These are phyloP conservation scores for Pinus albicaulis DNA, from an alignment of 75 land plant genomes.

Conservation along the genomic window DNA sequence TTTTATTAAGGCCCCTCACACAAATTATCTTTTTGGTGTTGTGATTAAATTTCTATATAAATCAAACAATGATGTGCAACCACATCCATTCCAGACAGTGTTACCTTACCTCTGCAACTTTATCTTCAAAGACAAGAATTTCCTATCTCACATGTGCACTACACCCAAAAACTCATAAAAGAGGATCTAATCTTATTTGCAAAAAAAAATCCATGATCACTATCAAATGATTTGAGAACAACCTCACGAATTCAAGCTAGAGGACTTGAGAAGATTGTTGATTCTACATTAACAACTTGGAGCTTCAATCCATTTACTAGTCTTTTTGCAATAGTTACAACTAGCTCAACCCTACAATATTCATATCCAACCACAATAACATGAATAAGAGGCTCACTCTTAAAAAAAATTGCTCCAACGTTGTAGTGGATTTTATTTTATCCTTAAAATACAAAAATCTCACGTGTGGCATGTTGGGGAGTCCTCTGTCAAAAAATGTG, in stretches of 20 bases:
- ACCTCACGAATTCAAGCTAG: conserved; percentile 89
- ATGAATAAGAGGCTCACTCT: conserved; percentile 29
- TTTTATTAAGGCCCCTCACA: too few species aligned
- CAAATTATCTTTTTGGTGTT: too few species aligned
- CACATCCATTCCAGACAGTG: too few species aligned
- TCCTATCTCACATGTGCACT: too few species aligned
- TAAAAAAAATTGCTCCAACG: conserved; percentile 32
- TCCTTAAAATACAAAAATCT: conserved; percentile 26
- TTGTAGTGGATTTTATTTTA: conserved; percentile 13
- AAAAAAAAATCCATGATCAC: too few species aligned
- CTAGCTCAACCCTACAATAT: conserved; percentile 89
- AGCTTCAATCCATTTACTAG: conserved; percentile 68
- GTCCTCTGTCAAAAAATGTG: conserved; percentile 27
- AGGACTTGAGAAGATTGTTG: conserved; percentile 71
- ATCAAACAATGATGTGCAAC: too few species aligned
- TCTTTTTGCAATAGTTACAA: conserved; percentile 94
- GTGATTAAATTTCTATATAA: too few species aligned
- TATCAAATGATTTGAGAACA: conserved; percentile 39
- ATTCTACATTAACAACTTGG: conserved; percentile 77
- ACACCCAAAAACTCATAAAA: too few species aligned
- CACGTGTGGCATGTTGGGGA: conserved; percentile 25
- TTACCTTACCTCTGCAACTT: too few species aligned
- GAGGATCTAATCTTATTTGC: too few species aligned
- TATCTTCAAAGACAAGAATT: too few species aligned
- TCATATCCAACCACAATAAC: conserved; percentile 93